These are phyloP conservation scores for Phyllostachys edulis DNA, from an alignment of 176 grass and related monocot species.

Conservation along the genomic window DNA sequence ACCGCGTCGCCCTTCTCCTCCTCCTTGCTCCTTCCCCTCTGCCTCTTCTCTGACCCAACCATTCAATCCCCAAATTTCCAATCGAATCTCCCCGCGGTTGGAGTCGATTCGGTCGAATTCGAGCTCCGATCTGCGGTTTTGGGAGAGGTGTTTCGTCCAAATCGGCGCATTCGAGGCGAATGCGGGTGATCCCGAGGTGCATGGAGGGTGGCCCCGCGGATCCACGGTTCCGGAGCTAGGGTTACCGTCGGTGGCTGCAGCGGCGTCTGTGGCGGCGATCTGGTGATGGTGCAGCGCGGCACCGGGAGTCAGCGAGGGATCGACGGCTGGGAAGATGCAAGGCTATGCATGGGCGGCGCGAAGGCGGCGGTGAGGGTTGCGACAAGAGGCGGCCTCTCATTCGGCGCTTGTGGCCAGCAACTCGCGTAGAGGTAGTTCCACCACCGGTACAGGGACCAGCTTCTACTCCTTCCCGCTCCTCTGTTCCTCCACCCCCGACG, in stretches of 20 bases:
- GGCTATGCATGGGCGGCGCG: slow-evolving; percentile 84
- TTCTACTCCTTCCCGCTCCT: slow-evolving; percentile 29
- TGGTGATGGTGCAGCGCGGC: slow-evolving; percentile 63
- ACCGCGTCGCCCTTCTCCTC: too few relatives aligned
- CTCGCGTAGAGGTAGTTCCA: slow-evolving; percentile 67
- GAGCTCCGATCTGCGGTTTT: slow-evolving; percentile 31
- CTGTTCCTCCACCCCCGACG: slow-evolving; percentile 5
- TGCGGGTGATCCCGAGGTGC: slow-evolving; percentile 42
- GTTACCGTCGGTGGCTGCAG: slow-evolving; percentile 12
- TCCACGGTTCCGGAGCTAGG: slow-evolving; percentile 54
- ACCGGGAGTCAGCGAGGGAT: slow-evolving; percentile 45
- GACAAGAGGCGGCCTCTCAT: slow-evolving; percentile 49
- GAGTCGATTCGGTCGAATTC: slow-evolving; percentile 39
- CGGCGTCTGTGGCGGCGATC: slow-evolving; percentile 13
- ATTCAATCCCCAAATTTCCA: slow-evolving; percentile 22
- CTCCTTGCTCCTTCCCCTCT: too few relatives aligned
- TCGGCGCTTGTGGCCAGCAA: slow-evolving; percentile 83
- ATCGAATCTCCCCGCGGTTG: slow-evolving; percentile 21
- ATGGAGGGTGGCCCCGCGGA: slow-evolving; percentile 38
- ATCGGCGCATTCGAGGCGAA: slow-evolving; percentile 1
- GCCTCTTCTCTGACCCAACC: neutral
- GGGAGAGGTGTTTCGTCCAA: neutral
- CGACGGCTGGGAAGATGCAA: slow-evolving; percentile 69
- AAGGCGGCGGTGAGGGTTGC: slow-evolving; percentile 60
- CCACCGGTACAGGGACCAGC: slow-evolving; percentile 42